Conservation (phyloP, 495 filamentous ascomycete genomes). For the Corynascus novoguineensis region DNA sequence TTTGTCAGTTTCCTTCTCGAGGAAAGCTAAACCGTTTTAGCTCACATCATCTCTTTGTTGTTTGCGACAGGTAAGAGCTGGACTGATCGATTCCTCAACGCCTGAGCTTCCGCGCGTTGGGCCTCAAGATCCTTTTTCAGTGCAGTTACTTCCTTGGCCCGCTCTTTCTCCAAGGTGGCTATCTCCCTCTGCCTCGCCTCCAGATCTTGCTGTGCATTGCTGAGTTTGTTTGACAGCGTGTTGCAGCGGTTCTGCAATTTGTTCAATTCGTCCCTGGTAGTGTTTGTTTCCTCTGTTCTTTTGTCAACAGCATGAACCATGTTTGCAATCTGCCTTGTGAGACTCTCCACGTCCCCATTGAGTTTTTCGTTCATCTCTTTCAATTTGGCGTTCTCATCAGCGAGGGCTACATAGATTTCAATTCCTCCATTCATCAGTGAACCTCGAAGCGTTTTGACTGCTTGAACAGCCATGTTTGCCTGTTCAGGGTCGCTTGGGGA, state of each 20-base stretch:
- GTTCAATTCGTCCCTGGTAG: background rate
- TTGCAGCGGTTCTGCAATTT: background rate
- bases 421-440: background rate
- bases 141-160: background rate
- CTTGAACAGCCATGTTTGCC: background rate
- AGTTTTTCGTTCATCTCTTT: background rate
- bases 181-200: background rate
- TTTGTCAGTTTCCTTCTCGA: background rate
- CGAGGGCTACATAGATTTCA: background rate
- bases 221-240: background rate
- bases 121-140: background rate
- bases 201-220: background rate
- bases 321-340: background rate
- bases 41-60: slow-evolving; percentile 7
- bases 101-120: too few species aligned
- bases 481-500: background rate
- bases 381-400: background rate
- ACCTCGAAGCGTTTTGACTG: background rate
- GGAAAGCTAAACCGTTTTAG: background rate
- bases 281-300: background rate
- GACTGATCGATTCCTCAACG: background rate
- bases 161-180: background rate
- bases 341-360: background rate
- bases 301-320: background rate
- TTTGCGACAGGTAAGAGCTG: background rate